These are phyloP conservation scores for Fonsecaea pedrosoi DNA, from an alignment of 2,329 filamentous ascomycete species.

Conservation along the genomic window DNA sequence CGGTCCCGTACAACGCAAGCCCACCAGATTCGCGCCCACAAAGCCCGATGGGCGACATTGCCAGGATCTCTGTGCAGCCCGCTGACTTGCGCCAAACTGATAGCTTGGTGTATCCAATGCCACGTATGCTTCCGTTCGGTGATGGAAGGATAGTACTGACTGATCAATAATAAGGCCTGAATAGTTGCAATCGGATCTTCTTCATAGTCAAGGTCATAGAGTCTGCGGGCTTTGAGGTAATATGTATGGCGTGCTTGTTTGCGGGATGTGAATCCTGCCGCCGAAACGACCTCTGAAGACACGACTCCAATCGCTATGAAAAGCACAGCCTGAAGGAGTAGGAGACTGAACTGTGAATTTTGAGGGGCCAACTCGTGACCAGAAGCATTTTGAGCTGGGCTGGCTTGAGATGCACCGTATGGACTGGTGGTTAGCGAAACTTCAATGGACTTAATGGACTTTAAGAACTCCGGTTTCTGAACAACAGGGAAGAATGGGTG, in stretches of 20 bases:
- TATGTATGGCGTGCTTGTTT: conserved; percentile 84
- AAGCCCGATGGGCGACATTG: conserved; percentile 12
- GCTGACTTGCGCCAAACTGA: conserved; percentile 14
- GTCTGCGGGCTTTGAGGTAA: conserved; percentile 74
- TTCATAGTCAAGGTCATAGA: conserved; percentile 96
- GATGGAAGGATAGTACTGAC: conserved; percentile 21
- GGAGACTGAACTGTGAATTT: conserved; percentile 67
- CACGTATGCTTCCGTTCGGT: conserved; percentile 20
- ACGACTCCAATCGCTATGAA: conserved; percentile 88
- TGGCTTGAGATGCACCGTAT: background rate
- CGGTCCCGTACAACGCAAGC: conserved; percentile 17
- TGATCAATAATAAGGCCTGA: conserved; percentile 89
- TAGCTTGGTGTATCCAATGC: conserved; percentile 23
- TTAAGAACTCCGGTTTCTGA: conserved; percentile 5
- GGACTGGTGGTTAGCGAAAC: background rate
- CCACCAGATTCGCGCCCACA: conserved; percentile 20
- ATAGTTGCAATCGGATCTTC: conserved; percentile 85
- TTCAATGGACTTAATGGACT: conserved; percentile 3
- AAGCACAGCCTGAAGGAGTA: conserved; percentile 93
- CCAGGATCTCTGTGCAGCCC: conserved; percentile 18
- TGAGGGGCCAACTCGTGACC: background rate
- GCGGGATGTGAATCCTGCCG: conserved; percentile 43
- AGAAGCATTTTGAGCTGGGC: background rate
- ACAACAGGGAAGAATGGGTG: conserved; percentile 20
- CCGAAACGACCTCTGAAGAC: conserved; percentile 7